Conservation (phyloP, 1,284 basidiomycete species). For the Vanrija sp. region DNA sequence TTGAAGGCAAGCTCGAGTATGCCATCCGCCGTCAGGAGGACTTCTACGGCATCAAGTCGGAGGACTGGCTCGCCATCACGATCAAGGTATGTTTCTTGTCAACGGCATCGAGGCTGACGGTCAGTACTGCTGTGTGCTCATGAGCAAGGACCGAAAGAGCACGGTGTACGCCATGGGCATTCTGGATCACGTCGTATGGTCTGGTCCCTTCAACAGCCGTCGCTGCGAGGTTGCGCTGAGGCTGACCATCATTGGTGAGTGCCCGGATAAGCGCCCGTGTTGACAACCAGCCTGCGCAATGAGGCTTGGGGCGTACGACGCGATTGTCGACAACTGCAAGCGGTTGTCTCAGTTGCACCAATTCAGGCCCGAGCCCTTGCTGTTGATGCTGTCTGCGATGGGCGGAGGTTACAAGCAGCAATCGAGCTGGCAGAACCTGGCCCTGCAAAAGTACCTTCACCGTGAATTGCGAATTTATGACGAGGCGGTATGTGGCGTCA, state of each 20-base stretch:
- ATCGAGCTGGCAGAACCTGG: constrained; percentile 67
- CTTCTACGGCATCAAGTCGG: constrained; percentile 78
- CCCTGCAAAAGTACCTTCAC: constrained; percentile 73
- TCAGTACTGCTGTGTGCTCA: constrained; percentile 80
- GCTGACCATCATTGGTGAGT: constrained; percentile 65
- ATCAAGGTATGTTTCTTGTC: constrained; percentile 63
- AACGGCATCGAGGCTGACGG: neutral
- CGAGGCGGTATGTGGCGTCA: constrained; percentile 59
- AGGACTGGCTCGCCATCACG: constrained; percentile 79
- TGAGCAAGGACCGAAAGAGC: constrained; percentile 58
- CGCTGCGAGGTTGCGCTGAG: constrained; percentile 66
- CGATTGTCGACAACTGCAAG: constrained; percentile 57
- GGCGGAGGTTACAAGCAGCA: constrained; percentile 61
- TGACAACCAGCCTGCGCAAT: constrained; percentile 63
- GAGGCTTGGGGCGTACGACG: constrained; percentile 55
- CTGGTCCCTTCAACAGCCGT: constrained; percentile 68
- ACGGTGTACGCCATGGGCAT: constrained; percentile 69
- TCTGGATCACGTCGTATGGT: constrained; percentile 69
- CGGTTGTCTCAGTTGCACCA: constrained; percentile 65
- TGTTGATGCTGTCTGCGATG: constrained; percentile 67
- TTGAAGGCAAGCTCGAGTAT: constrained; percentile 26
- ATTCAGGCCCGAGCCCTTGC: constrained; percentile 61
- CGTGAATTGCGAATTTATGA: constrained; percentile 69
- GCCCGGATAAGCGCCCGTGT: neutral
- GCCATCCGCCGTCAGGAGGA: constrained; percentile 33